These are phyloP conservation scores for Dendrocalamus latiflorus DNA, from an alignment of 202 grass and related monocot species.

Conservation along the genomic window DNA sequence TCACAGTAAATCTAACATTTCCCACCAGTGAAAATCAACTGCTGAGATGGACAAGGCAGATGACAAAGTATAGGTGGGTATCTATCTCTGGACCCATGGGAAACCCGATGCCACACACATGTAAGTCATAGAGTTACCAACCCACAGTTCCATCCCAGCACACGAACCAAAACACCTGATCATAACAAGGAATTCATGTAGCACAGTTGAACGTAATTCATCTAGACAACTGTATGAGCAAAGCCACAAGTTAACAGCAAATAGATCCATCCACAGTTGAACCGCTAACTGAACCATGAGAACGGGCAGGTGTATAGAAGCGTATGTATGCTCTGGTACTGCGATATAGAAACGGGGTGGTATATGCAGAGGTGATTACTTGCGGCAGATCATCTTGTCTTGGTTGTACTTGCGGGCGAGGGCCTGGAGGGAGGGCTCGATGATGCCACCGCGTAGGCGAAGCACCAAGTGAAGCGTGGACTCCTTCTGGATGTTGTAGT, in stretches of 20 bases:
- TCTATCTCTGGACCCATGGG: conserved; percentile 34
- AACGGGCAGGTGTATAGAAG: too few relatives aligned
- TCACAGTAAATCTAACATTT: not conserved
- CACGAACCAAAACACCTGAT: not conserved
- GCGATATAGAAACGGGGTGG: too few relatives aligned
- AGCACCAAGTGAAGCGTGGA: conserved; percentile 50
- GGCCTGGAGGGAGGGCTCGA: too few relatives aligned
- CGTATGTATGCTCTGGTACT: too few relatives aligned
- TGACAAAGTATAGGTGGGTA: conserved; percentile 52
- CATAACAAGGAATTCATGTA: not conserved
- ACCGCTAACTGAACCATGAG: too few relatives aligned
- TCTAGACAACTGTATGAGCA: not conserved
- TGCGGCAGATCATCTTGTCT: too few relatives aligned
- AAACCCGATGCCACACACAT: conserved; percentile 24
- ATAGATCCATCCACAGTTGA: too few relatives aligned
- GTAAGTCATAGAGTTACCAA: conserved; percentile 4
- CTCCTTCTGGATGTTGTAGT: conserved; percentile 72
- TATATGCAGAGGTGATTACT: too few relatives aligned
- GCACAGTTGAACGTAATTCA: not conserved
- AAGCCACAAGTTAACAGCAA: too few relatives aligned
- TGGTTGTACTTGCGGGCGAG: too few relatives aligned
- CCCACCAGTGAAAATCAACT: conserved; percentile 65
- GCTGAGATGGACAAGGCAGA: conserved; percentile 30
- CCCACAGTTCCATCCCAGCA: conserved; percentile 16
- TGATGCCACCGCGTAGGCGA: not conserved